These are phyloP conservation scores for Lathyrus sativus DNA, from an alignment of 306 rosid genomes.

Conservation along the genomic window DNA sequence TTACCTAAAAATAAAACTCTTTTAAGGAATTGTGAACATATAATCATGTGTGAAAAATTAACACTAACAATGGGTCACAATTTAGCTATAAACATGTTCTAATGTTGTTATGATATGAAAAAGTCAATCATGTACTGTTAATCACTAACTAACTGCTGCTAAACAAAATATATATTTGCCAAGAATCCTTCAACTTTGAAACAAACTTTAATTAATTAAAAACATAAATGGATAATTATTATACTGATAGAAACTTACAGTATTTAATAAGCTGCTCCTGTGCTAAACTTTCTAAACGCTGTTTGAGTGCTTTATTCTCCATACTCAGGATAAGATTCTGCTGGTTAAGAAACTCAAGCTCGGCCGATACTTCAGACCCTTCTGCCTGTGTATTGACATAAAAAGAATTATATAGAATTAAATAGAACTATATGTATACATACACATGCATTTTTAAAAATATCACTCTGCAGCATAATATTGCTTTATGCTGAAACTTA, in stretches of 20 bases:
- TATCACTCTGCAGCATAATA: slow-evolving; percentile 4
- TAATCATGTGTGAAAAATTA: too few relatives aligned
- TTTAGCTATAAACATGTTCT: too few relatives aligned
- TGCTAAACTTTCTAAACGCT: slow-evolving; percentile 85
- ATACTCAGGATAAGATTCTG: slow-evolving; percentile 86
- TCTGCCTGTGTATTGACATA: slow-evolving; percentile 63
- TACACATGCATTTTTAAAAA: slow-evolving; percentile 16
- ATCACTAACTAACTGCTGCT: too few relatives aligned
- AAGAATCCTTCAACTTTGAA: too few relatives aligned
- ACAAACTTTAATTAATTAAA: slow-evolving; percentile 16
- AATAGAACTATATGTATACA: background rate
- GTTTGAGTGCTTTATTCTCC: slow-evolving; percentile 99
- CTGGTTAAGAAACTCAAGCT: slow-evolving; percentile 94
- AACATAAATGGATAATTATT: slow-evolving; percentile 14
- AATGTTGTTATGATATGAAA: too few relatives aligned
- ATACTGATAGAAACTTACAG: slow-evolving; percentile 58
- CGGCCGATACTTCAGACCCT: slow-evolving; percentile 93
- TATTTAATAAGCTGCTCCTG: slow-evolving; percentile 97
- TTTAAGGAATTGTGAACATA: too few relatives aligned
- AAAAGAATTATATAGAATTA: slow-evolving; percentile 35
- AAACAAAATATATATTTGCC: too few relatives aligned
- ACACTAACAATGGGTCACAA: too few relatives aligned
- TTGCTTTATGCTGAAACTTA: slow-evolving; percentile 48
- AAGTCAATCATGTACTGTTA: too few relatives aligned
- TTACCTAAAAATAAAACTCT: too few relatives aligned